These are phyloP conservation scores for Coleophoma cylindrospora DNA, from an alignment of 2,329 filamentous ascomycete genomes.

Conservation along the genomic window DNA sequence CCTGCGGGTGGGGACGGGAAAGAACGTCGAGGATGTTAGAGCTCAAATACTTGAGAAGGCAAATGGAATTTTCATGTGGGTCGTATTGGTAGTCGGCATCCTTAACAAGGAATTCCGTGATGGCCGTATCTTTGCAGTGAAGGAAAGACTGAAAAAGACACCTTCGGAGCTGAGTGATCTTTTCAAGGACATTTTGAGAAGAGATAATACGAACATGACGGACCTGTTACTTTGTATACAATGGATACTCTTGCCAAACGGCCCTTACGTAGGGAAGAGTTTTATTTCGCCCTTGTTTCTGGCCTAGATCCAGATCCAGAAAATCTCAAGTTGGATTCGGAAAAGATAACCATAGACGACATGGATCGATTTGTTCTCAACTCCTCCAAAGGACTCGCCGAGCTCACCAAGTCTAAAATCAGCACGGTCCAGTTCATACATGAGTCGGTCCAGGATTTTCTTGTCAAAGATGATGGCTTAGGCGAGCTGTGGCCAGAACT, in stretches of 20 bases:
- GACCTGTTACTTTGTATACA: conserved; percentile 39
- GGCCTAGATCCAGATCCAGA: too few species aligned
- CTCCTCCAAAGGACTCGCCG: conserved; percentile 34
- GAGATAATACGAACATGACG: conserved; percentile 23
- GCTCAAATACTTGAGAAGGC: conserved; percentile 14
- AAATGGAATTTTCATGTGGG: conserved; percentile 21
- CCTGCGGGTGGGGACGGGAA: conserved; percentile 13
- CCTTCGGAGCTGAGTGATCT: conserved; percentile 37
- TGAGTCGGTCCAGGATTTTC: conserved; percentile 30
- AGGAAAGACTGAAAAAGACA: conserved; percentile 30
- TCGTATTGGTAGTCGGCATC: conserved; percentile 26
- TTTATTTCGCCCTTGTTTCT: conserved; percentile 36
- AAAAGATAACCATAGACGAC: conserved; percentile 15
- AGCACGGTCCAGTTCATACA: conserved; percentile 32
- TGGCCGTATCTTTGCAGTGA: conserved; percentile 21
- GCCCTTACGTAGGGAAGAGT: conserved; percentile 36
- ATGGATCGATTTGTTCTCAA: conserved; percentile 28
- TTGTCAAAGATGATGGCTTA: conserved; percentile 30
- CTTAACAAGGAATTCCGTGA: conserved; percentile 34
- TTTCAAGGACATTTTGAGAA: conserved; percentile 43
- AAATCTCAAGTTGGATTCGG: conserved; percentile 22
- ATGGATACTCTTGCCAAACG: conserved; percentile 41
- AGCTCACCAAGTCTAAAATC: conserved; percentile 22
- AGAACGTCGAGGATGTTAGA: conserved; percentile 15
- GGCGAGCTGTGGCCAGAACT: conserved; percentile 27